Percentiles rank a stretch among this genome's conserved stretches.
Conservation (phyloP, 1,284 basidiomycete species). For the Leccinum pachyderme region DNA sequence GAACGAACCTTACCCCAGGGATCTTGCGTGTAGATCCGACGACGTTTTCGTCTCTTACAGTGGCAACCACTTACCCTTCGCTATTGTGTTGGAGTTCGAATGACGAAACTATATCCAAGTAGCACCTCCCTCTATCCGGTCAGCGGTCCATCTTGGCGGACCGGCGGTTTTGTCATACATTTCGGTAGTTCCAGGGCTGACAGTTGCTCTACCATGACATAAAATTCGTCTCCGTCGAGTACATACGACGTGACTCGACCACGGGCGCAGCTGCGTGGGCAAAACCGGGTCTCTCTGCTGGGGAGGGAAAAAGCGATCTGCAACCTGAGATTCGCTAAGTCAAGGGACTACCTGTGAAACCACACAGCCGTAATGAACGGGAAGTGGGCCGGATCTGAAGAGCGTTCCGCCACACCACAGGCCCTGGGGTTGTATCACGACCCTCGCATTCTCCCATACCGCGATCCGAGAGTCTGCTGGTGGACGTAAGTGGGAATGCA, state of each 20-base stretch:
- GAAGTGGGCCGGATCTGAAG: constrained; percentile 4
- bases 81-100: constrained; percentile 1
- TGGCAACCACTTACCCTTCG: not conserved
- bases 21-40: constrained; percentile 27
- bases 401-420: constrained; percentile 21
- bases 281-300: not conserved
- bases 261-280: not conserved
- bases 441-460: constrained; percentile 6
- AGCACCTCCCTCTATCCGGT: not conserved
- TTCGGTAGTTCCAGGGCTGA: constrained; percentile 12
- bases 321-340: constrained; percentile 24
- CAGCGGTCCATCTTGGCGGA: constrained; percentile 23
- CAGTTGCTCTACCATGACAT: not conserved
- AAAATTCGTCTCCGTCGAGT: constrained; percentile 3
- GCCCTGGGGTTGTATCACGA: not conserved
- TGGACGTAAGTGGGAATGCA: constrained; percentile 20
- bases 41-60: constrained; percentile 4
- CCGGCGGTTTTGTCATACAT: constrained; percentile 17
- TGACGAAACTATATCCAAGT: not conserved
- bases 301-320: constrained; percentile 14
- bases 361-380: constrained; percentile 31
- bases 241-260: constrained; percentile 7
- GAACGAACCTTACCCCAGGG: constrained; percentile 9
- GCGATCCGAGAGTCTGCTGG: not conserved
- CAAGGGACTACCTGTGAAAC: constrained; percentile 4